These are phyloP conservation scores for Flaveria floridana DNA, from an alignment of 140 eudicot species.

Conservation along the genomic window DNA sequence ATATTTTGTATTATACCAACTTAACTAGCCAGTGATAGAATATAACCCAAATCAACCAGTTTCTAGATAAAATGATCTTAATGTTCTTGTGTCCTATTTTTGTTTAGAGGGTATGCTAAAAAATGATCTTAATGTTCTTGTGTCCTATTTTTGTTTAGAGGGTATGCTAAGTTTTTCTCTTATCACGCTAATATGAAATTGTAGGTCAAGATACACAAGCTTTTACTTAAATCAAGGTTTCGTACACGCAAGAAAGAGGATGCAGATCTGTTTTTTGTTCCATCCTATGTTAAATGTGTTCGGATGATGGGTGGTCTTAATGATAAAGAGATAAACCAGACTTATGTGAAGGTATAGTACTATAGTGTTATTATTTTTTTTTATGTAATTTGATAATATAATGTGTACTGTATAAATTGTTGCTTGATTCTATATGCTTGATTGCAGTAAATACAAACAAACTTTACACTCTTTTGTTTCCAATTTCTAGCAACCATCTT, in stretches of 20 bases:
- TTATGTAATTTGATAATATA: not conserved
- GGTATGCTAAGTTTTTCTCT: not conserved
- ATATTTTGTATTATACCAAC: not conserved
- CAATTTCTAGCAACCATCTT: not conserved
- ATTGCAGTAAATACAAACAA: not conserved
- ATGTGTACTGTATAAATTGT: not conserved
- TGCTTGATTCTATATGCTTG: constrained; percentile 7
- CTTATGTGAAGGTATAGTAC: constrained; percentile 69
- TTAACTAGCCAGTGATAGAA: not conserved
- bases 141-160: not conserved
- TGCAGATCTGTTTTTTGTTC: constrained; percentile 87
- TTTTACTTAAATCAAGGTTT: constrained; percentile 75
- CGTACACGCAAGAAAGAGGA: constrained; percentile 70
- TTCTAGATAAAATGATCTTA: not conserved
- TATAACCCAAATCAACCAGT: not conserved
- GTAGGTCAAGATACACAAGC: constrained; percentile 88
- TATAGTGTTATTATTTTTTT: not conserved
- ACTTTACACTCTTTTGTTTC: not conserved
- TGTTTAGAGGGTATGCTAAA: not conserved
- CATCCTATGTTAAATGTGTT: constrained; percentile 85
- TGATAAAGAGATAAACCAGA: constrained; percentile 82
- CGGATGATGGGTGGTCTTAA: constrained; percentile 91
- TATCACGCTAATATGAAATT: constrained; percentile 24
- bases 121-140: constrained; percentile 5
- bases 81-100: constrained; percentile 4